Percentiles rank a stretch among this genome's conserved stretches.
These are phyloP conservation scores for Durio zibethinus DNA, from an alignment of 345 rosid species.

Conservation along the genomic window DNA sequence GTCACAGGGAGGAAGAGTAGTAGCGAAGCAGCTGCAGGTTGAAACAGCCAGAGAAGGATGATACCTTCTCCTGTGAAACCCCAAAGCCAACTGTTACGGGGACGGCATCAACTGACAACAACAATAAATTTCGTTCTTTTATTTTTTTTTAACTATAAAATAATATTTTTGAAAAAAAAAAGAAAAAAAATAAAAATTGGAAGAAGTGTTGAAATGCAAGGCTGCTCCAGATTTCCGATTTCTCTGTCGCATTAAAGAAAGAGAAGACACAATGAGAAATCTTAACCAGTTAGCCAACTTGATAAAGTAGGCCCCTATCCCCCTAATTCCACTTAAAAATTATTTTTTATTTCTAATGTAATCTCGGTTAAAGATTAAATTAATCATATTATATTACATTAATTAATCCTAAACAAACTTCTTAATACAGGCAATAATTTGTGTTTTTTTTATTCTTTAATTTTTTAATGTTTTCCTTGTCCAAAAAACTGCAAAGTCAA, in stretches of 20 bases:
- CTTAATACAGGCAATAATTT: too few species aligned
- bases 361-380: neutral
- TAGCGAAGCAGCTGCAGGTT: neutral
- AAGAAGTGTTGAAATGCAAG: neutral
- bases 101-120: slow-evolving; percentile 20
- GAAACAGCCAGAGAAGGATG: slow-evolving; percentile 3
- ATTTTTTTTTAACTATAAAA: neutral
- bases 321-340: too few species aligned
- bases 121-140: neutral
- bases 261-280: neutral
- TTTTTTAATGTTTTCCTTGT: too few species aligned
- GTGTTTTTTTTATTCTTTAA: too few species aligned
- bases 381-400: neutral
- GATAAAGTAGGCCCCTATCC: neutral
- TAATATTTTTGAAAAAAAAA: neutral
- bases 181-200: neutral
- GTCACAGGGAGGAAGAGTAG: neutral
- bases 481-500: too few species aligned
- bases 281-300: neutral
- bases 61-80: slow-evolving; percentile 9
- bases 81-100: slow-evolving; percentile 18
- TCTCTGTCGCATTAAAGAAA: neutral
- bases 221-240: neutral
- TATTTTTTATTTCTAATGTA: neutral
- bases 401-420: neutral